These are phyloP conservation scores for Suillus bovinus DNA, from an alignment of 768 basidiomycete species.

Conservation along the genomic window DNA sequence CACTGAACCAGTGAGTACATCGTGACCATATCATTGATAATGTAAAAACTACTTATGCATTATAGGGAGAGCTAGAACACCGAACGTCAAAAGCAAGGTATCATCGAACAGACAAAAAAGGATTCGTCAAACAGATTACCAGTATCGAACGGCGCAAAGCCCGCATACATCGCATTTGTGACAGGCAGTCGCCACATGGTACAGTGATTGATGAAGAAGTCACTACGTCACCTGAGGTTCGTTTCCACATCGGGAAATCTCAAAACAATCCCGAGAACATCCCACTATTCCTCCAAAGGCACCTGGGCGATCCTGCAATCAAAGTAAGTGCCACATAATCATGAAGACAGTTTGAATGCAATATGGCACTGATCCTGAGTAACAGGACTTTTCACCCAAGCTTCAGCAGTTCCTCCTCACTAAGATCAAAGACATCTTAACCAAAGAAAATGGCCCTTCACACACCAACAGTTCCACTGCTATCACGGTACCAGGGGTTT, in stretches of 20 bases:
- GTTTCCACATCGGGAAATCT: constrained; percentile 21
- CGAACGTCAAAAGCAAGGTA: constrained; percentile 13
- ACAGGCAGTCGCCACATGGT: not conserved
- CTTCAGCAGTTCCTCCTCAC: constrained; percentile 12
- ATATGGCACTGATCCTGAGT: not conserved
- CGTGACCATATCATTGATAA: no score
- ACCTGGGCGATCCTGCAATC: constrained; percentile 29
- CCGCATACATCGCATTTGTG: not conserved
- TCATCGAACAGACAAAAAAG: constrained; percentile 8
- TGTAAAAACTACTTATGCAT: no score
- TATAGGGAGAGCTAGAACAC: constrained; percentile 22
- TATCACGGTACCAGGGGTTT: no score
- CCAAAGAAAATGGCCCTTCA: constrained; percentile 14
- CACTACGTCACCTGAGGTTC: constrained; percentile 7
- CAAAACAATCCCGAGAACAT: constrained; percentile 1
- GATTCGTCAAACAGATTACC: not conserved
- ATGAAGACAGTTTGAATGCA: not conserved
- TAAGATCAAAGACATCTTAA: constrained; percentile 11
- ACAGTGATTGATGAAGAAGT: not conserved
- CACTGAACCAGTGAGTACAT: constrained; percentile 30
- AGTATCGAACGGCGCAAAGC: not conserved
- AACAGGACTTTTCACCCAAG: constrained; percentile 11
- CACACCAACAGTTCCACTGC: no score
- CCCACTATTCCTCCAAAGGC: constrained; percentile 6
- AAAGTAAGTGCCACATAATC: constrained; percentile 3